These are phyloP conservation scores for Sporodiniella umbellata DNA, from an alignment of 371 early-diverging fungal genomes.

Conservation along the genomic window DNA sequence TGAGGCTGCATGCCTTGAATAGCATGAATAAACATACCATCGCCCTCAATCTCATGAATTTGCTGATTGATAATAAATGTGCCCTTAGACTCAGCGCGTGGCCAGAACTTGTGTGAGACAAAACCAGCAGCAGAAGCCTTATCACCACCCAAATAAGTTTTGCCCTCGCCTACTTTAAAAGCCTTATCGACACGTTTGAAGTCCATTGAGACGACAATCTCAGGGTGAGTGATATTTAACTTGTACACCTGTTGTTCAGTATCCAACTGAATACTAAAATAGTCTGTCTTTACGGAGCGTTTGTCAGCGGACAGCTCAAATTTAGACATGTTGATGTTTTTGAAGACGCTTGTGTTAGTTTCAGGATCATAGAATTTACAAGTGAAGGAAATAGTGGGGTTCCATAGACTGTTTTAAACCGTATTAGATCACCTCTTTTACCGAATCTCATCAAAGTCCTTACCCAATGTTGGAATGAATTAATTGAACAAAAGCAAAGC, in stretches of 20 bases:
- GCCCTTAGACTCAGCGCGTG: constrained; percentile 71
- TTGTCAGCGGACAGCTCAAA: constrained; percentile 69
- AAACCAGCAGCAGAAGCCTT: constrained; percentile 47
- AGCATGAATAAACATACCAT: constrained; percentile 83
- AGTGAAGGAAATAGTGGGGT: constrained; percentile 76
- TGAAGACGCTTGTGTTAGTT: constrained; percentile 61
- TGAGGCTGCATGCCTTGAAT: constrained; percentile 85
- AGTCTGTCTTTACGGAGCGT: constrained; percentile 69
- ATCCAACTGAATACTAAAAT: constrained; percentile 60
- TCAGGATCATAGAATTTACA: constrained; percentile 71
- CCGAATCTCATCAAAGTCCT: no score
- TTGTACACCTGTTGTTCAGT: constrained; percentile 49
- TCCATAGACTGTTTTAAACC: constrained; percentile 29
- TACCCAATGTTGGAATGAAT: constrained; percentile 86
- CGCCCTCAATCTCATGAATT: constrained; percentile 60
- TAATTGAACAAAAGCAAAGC: constrained; percentile 77
- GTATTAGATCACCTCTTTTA: no score
- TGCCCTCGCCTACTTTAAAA: constrained; percentile 81
- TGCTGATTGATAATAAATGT: constrained; percentile 69
- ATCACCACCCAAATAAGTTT: constrained; percentile 64
- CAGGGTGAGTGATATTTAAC: constrained; percentile 56
- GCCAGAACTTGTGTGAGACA: constrained; percentile 80
- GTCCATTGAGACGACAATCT: constrained; percentile 63
- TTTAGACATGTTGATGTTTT: constrained; percentile 67
- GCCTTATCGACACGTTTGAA: constrained; percentile 67